These are phyloP conservation scores for Zangia roseola DNA, from an alignment of 768 basidiomycete species.

Conservation along the genomic window DNA sequence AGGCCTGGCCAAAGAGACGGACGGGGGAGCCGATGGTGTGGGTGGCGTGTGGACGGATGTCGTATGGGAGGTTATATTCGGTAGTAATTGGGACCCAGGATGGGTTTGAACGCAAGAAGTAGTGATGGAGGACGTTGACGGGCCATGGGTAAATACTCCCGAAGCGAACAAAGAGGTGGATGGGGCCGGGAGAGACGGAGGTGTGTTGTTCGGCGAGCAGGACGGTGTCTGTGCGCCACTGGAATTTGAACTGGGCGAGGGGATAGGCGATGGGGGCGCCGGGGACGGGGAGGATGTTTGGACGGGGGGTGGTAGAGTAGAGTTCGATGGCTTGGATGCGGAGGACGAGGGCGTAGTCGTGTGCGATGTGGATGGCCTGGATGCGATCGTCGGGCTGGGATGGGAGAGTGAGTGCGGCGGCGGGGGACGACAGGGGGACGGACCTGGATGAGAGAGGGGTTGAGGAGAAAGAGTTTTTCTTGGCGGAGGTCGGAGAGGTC, in stretches of 20 bases:
- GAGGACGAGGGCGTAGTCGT: conserved; percentile 46
- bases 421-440: background rate
- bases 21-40: conserved; percentile 54
- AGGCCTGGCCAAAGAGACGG: conserved; percentile 52
- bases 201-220: conserved; percentile 35
- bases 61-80: conserved; percentile 46
- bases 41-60: conserved; percentile 32
- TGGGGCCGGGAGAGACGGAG: conserved; percentile 20
- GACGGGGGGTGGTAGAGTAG: conserved; percentile 36
- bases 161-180: conserved; percentile 60
- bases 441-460: conserved; percentile 34
- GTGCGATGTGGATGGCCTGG: conserved; percentile 42
- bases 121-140: conserved; percentile 67
- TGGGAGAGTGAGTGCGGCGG: background rate
- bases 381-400: conserved; percentile 36
- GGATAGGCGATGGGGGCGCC: conserved; percentile 38
- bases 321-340: conserved; percentile 42
- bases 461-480: conserved; percentile 36
- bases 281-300: conserved; percentile 12
- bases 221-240: conserved; percentile 56
- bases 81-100: conserved; percentile 26
- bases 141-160: conserved; percentile 65
- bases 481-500: conserved; percentile 31
- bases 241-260: conserved; percentile 47
- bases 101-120: conserved; percentile 46